Conservation (phyloP, 2,329 filamentous ascomycete species). For the Cladosporium cucumerinum region DNA sequence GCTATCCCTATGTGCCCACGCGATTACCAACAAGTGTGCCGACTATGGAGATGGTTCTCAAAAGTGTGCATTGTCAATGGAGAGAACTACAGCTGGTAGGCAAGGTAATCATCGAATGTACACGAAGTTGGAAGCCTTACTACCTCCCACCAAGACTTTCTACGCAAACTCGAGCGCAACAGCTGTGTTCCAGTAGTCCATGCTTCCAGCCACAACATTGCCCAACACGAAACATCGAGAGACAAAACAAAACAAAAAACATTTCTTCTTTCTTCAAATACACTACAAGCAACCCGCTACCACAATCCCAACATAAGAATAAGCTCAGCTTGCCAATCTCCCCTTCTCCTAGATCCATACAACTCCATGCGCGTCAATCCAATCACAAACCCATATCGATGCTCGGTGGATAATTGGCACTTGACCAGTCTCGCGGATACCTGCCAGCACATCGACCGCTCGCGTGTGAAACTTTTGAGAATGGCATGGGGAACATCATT, state of each 20-base stretch:
- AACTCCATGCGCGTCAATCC: not conserved
- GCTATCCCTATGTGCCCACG: too few species aligned
- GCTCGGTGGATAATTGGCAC: not conserved
- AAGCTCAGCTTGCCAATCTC: not conserved
- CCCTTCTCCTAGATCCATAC: not conserved
- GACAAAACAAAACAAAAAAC: not conserved
- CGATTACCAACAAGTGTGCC: too few species aligned
- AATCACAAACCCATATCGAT: not conserved
- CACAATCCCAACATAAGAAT: not conserved
- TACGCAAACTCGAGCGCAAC: too few species aligned
- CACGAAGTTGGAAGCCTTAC: too few species aligned
- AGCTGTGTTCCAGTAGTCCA: too few species aligned
- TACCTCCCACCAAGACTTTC: too few species aligned
- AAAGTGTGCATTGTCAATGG: too few species aligned
- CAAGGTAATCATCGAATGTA: too few species aligned
- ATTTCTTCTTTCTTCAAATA: not conserved
- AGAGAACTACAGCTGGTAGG: too few species aligned
- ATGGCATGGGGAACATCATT: too few species aligned
- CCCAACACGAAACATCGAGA: not conserved
- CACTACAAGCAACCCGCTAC: not conserved
- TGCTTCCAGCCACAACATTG: not conserved
- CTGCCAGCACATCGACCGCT: not conserved
- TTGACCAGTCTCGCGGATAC: not conserved
- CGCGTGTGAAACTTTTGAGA: not conserved
- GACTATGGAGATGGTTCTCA: too few species aligned